These are phyloP conservation scores for Psilocybe sp. DNA, from an alignment of 768 basidiomycete species.

Conservation along the genomic window DNA sequence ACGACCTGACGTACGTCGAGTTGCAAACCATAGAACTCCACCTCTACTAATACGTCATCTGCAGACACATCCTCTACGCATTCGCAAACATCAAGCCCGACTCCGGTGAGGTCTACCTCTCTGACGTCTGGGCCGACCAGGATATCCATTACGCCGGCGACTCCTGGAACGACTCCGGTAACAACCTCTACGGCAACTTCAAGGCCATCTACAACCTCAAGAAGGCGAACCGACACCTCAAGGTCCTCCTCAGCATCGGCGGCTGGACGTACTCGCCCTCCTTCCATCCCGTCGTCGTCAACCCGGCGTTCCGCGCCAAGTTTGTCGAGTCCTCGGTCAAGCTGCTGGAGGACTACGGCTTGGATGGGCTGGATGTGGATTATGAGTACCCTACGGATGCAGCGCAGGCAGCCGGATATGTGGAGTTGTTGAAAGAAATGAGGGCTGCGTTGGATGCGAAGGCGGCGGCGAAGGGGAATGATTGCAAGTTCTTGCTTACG, in stretches of 20 bases:
- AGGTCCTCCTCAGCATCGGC: conserved; percentile 84
- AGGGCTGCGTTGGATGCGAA: conserved; percentile 74
- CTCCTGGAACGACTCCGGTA: conserved; percentile 89
- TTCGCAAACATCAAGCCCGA: conserved; percentile 88
- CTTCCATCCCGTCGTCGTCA: conserved; percentile 80
- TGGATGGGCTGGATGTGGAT: conserved; percentile 91
- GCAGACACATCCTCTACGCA: conserved; percentile 85
- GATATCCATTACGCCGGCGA: conserved; percentile 97
- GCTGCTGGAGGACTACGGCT: conserved; percentile 85
- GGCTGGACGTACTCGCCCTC: conserved; percentile 93
- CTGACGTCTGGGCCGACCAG: conserved; percentile 93
- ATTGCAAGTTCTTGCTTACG: conserved; percentile 70
- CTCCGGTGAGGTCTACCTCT: conserved; percentile 82
- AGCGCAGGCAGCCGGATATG: conserved; percentile 79
- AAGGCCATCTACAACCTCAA: conserved; percentile 92
- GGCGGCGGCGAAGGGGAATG: conserved; percentile 50
- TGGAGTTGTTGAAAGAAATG: conserved; percentile 75
- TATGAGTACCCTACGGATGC: conserved; percentile 89
- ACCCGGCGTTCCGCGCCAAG: conserved; percentile 54
- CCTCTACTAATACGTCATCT: conserved; percentile 3
- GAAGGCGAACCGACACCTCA: conserved; percentile 78
- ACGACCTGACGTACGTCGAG: conserved; percentile 77
- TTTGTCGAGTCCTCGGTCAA: conserved; percentile 83
- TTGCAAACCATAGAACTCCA: conserved; percentile 1
- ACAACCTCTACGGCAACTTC: conserved; percentile 93